phyloP scores from a whole-genome alignment of 768 basidiomycete species.

The Russula virescens region DNA sequence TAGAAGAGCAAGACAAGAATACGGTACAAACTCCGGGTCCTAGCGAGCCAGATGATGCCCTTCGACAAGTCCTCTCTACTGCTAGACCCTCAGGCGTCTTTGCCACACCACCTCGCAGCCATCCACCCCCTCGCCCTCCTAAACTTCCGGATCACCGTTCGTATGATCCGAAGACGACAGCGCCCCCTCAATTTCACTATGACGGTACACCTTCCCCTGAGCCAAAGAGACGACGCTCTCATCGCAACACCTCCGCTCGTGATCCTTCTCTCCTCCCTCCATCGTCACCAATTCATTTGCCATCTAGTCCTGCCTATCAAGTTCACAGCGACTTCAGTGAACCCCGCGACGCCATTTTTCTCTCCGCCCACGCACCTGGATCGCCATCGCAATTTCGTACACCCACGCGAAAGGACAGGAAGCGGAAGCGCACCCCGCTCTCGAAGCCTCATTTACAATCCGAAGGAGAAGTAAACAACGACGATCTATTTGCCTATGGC shows the following conservation, averaged over 20 bases:
- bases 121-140: conserved; percentile 12
- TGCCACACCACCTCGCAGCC: conserved; percentile 18
- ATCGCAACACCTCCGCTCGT: background rate
- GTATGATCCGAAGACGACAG: conserved; percentile 11
- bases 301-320: conserved; percentile 11
- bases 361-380: conserved; percentile 3
- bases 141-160: conserved; percentile 16
- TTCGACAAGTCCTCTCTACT: conserved; percentile 1
- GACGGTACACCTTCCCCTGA: conserved; percentile 19
- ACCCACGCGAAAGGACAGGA: conserved; percentile 16
- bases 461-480: conserved; percentile 12
- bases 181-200: conserved; percentile 8
- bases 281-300: conserved; percentile 15
- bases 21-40: background rate
- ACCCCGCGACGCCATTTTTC: background rate
- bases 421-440: conserved; percentile 14
- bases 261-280: conserved; percentile 11
- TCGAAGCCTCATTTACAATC: conserved; percentile 6
- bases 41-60: background rate
- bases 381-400: conserved; percentile 20
- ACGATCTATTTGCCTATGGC: conserved; percentile 22
- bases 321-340: background rate
- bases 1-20: background rate
- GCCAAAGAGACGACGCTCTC: conserved; percentile 10
- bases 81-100: conserved; percentile 3